Conservation (phyloP, 2,329 filamentous ascomycete species). For the Verticillium nonalfalfae region DNA sequence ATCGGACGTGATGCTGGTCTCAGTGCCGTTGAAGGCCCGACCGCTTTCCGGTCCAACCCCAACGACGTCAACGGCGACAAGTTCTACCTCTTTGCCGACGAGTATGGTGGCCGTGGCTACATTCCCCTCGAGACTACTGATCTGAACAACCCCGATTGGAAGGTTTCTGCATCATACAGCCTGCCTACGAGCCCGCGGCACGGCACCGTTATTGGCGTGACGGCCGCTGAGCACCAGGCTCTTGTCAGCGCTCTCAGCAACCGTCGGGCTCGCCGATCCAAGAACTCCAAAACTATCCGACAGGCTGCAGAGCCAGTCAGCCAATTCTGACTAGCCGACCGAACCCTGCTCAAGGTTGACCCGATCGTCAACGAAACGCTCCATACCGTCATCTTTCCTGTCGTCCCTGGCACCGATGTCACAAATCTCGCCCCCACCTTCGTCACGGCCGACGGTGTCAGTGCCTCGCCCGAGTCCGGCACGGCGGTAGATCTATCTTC, state of each 20-base stretch:
- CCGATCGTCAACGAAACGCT: slow-evolving; percentile 10
- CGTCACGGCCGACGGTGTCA: slow-evolving; percentile 10
- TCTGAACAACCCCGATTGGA: slow-evolving; percentile 41
- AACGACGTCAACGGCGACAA: slow-evolving; percentile 43
- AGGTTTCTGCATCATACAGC: slow-evolving; percentile 34
- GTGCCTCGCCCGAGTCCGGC: slow-evolving; percentile 11
- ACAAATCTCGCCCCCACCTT: slow-evolving; percentile 13
- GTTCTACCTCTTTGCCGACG: slow-evolving; percentile 50
- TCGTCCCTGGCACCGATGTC: slow-evolving; percentile 13
- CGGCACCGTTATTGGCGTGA: slow-evolving; percentile 46
- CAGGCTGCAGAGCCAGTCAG: slow-evolving; percentile 7
- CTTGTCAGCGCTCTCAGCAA: slow-evolving; percentile 15
- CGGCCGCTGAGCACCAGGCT: slow-evolving; percentile 32
- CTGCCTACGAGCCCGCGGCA: slow-evolving; percentile 44
- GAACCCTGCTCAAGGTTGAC: slow-evolving; percentile 9
- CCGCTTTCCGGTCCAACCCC: slow-evolving; percentile 42
- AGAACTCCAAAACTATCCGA: slow-evolving; percentile 1
- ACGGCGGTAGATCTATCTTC: slow-evolving; percentile 10
- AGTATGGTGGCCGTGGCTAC: slow-evolving; percentile 44
- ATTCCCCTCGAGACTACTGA: slow-evolving; percentile 45
- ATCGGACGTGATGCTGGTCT: slow-evolving; percentile 45
- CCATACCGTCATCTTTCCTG: slow-evolving; percentile 11
- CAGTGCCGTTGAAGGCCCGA: slow-evolving; percentile 42
- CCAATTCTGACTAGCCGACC: slow-evolving; percentile 8
- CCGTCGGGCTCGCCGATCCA: slow-evolving; percentile 29